Percentiles rank a stretch among this genome's conserved stretches.
Evolutionary conservation across 2,329 filamentous ascomycete genomes (phyloP).

Genomic region (Harringtonia aguacate): DNA sequence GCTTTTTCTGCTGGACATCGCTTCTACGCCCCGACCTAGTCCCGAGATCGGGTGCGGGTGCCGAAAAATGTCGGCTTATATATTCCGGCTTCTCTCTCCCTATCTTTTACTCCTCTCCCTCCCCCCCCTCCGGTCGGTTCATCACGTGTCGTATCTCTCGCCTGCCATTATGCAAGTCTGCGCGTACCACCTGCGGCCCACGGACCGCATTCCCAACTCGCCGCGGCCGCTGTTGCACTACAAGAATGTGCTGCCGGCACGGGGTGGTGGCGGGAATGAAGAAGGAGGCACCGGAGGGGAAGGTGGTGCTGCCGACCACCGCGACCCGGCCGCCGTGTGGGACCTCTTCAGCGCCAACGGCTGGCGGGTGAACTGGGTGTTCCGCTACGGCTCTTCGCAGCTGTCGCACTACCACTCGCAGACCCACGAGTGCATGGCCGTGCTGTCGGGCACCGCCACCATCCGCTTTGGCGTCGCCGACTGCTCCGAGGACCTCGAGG

Average conservation of each 20-base stretch:
- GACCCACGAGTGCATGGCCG: conserved; percentile 4
- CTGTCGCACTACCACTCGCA: neutral
- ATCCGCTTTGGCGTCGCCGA: conserved; percentile 2
- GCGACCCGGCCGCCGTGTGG: neutral
- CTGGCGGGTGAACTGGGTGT: conserved; percentile 1
- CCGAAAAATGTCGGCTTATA: too few relatives aligned
- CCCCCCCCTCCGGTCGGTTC: too few relatives aligned
- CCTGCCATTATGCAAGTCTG: neutral
- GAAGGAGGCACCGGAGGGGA: too few relatives aligned
- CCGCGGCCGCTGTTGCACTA: conserved; percentile 2
- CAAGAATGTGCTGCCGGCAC: neutral
- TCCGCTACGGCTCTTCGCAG: conserved; percentile 3
- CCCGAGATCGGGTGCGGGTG: too few relatives aligned
- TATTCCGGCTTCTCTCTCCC: too few relatives aligned
- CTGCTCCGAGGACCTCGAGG: neutral
- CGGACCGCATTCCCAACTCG: conserved; percentile 1
- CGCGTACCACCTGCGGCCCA: neutral
- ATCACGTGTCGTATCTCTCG: too few relatives aligned
- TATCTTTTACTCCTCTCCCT: too few relatives aligned
- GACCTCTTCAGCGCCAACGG: neutral
- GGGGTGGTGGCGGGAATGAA: neutral
- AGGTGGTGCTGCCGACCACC: too few relatives aligned
- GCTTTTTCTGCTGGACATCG: too few relatives aligned
- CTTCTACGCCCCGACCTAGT: too few relatives aligned
- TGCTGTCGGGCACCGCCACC: conserved; percentile 1